Evolutionary conservation across 768 basidiomycete species (phyloP), one percentile per base, ranked within the genome.

Genomic region (Lentinula sp.): DNA sequence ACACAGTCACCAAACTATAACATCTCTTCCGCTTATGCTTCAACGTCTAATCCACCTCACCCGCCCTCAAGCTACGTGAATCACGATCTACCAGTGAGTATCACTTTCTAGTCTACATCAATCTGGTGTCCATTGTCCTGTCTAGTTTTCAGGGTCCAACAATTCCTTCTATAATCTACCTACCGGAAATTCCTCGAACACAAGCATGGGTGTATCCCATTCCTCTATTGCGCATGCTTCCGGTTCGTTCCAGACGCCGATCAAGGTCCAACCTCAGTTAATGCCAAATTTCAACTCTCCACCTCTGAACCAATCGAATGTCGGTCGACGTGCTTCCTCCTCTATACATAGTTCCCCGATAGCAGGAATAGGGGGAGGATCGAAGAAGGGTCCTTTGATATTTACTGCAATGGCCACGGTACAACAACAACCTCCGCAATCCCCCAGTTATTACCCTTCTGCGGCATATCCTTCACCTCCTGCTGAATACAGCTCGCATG

Each of bases 311-410:
- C 40, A 45, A 13, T 13, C 21, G 7, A 42, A 31, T 8, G 28
- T 46, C 15, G 42, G 56, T 34, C 53, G 53, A 23, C 45, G 42
- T 31, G 31, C 58, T 6, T 48, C 58, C 15, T 28, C 58, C 4
- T 46, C 43, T 18, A 34, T 39, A 16, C 43, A 21, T 16, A 15
- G 11, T 59, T 50, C 58, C 4, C 23, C 58, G 15, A 23, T 32
- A 9, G 23, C 4, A 16, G 31, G 37, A 21, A 37, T 49, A 32
- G 48, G 50, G 10, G 48, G 37, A 51, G 57, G 39, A 15, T 63
- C 68, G 5, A 76, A 74, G 60, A 81, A 80, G 18, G 83, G 82
- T 21, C 86, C 87, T 1, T 75, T 84, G 23, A 89, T 89, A 35
- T 89, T 89, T 60, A 70, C 84, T 5, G 83, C 85, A 3, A 84